A percentile compares a stretch with the other conserved stretches of the same genome.
phyloP scores from a whole-genome alignment of 805 yeast genomes.

The Cyberlindnera maritima region DNA sequence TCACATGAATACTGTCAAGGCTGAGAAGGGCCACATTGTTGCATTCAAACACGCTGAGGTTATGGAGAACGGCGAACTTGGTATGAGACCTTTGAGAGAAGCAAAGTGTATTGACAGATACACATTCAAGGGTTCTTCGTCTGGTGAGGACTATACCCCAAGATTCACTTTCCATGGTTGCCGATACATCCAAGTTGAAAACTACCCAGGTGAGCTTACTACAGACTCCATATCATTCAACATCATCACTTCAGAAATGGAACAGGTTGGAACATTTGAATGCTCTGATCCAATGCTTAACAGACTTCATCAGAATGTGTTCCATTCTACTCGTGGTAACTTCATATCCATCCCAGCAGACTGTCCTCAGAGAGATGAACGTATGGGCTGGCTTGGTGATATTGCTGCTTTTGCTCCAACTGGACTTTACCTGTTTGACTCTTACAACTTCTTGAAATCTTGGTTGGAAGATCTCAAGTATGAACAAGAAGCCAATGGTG shows the following conservation, averaged over 20 bases:
- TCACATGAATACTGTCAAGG: conserved; percentile 14
- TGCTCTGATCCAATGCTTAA: conserved; percentile 14
- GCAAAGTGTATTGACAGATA: conserved; percentile 14
- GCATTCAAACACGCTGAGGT: conserved; percentile 18
- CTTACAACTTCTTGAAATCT: conserved; percentile 19
- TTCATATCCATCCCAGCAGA: conserved; percentile 18
- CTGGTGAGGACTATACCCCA: conserved; percentile 17
- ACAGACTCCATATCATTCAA: conserved; percentile 12
- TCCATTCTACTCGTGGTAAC: conserved; percentile 20
- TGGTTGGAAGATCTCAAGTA: conserved; percentile 19
- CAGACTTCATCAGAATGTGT: conserved; percentile 15
- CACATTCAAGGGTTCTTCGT: conserved; percentile 14
- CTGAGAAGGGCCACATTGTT: conserved; percentile 10
- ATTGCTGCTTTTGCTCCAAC: conserved; percentile 22
- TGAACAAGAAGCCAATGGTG: conserved; percentile 19
- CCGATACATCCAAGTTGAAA: conserved; percentile 16
- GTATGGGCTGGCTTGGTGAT: conserved; percentile 25
- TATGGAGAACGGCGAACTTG: conserved; percentile 16
- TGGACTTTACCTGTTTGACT: conserved; percentile 18
- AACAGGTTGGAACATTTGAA: conserved; percentile 11
- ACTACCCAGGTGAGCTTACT: conserved; percentile 17
- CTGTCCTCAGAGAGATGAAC: conserved; percentile 24
- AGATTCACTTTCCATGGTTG: conserved; percentile 20
- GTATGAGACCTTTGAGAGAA: conserved; percentile 15
- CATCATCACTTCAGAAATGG: conserved; percentile 14